Percentiles rank a stretch among this genome's conserved stretches.
Evolutionary conservation across 2,329 filamentous ascomycete species (phyloP).

Genomic region (Fusarium sp.): DNA sequence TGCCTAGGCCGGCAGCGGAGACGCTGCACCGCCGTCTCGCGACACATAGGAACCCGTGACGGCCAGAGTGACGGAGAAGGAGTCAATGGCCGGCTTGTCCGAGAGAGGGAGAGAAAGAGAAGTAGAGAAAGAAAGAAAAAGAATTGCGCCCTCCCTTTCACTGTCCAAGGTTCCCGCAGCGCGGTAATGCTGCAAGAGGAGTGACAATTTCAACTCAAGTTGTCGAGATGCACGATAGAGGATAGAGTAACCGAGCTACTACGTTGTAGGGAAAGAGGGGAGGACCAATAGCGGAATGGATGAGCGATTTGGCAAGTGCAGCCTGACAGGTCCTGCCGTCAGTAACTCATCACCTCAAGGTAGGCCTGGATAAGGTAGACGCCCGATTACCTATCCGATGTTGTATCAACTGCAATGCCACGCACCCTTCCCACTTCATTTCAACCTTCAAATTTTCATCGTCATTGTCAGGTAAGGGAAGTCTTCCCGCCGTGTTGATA

Average conservation of each 20-base stretch:
- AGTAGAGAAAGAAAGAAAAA: not conserved
- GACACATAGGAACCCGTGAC: conserved; percentile 7
- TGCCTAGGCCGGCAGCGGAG: conserved; percentile 25
- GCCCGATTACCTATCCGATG: not conserved
- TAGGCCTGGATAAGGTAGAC: not conserved
- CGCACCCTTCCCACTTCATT: not conserved
- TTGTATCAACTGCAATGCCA: conserved; percentile 3
- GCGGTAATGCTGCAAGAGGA: not conserved
- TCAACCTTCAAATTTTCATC: not conserved
- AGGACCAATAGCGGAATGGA: not conserved
- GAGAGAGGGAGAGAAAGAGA: conserved; percentile 1
- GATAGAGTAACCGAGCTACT: not conserved
- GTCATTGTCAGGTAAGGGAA: not conserved
- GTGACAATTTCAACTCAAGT: not conserved
- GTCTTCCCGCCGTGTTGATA: not conserved
- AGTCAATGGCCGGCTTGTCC: conserved; percentile 16
- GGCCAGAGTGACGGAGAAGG: not conserved
- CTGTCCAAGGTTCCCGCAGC: not conserved
- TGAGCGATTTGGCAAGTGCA: conserved; percentile 25
- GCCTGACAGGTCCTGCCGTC: conserved; percentile 5
- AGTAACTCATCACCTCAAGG: not conserved
- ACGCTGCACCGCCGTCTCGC: conserved; percentile 23
- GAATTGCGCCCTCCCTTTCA: not conserved
- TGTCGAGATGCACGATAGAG: not conserved
- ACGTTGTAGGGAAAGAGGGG: not conserved